Base-by-base conservation (phyloP, 2,329 filamentous ascomycete genomes). In the Coniochaeta sp. region DNA sequence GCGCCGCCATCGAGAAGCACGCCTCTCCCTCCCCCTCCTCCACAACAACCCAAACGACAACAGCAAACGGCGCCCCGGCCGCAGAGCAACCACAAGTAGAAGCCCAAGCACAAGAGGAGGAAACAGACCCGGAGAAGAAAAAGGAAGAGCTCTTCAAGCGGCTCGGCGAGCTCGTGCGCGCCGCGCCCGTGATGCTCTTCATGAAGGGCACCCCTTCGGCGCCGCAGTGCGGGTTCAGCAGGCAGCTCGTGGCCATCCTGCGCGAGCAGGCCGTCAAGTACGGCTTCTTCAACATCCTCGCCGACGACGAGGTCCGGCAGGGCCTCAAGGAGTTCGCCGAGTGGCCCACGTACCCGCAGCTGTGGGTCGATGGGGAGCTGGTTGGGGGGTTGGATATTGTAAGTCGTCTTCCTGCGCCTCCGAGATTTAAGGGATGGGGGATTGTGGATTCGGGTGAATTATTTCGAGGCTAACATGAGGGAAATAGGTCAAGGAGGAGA, bases 151-250 rank as follows among this genome's bases (percentile, higher is more conserved):
- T 99, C 51, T 85, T 90, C 69, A 85, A 87, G 67, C 80, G 92
- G 28, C 76, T 99, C 32, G 79, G 72, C 18, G 88, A 95, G 60
- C 78, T 99, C 31, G 92, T 97, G 59, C 95, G 92, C 74, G 94
- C 94, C 6, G 92, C 94, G 30, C 90, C 91, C 0, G 91, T 99
- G 28, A 99, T 99, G 94, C 77, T 99, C 26, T 99, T 99, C 78
- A 99, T 99, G 94, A 99, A 99, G 77, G 94, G 94, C 54, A 97
- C 94, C 1, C 94, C 94, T 53, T 91, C 96, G 73, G 89, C 83
- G 55, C 94, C 94, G 18, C 91, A 96, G 71, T 99, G 94, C 72
- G 94, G 94, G 2, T 99, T 99, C 72, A 95, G 89, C 59, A 78
- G 92, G 59, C 91, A 96, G 72, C 74, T 96, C 42, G 94, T 99